A percentile compares a stretch with the other conserved stretches of the same genome.
phyloP scores from a whole-genome alignment of 164 flowering plant genomes.

The Buxus sempervirens region DNA sequence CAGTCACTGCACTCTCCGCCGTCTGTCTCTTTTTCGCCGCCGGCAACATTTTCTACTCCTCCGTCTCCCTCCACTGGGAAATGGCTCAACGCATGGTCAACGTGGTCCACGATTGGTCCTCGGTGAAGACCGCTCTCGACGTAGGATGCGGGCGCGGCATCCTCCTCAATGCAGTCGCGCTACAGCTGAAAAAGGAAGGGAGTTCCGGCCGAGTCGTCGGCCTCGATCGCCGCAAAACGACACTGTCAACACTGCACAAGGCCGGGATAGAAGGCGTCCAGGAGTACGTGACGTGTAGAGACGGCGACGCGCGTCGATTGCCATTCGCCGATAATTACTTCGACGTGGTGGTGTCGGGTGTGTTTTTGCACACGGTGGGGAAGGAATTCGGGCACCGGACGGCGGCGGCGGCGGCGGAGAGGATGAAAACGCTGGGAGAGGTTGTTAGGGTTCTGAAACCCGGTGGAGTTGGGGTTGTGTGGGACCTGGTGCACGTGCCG shows the following conservation, averaged over 20 bases:
- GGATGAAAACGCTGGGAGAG: conserved; percentile 75
- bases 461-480: conserved; percentile 87
- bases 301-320: conserved; percentile 75
- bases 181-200: conserved; percentile 84
- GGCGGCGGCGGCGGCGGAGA: conserved; percentile 83
- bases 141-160: conserved; percentile 93
- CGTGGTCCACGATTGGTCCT: conserved; percentile 75
- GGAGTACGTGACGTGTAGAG: conserved; percentile 86
- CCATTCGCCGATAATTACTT: conserved; percentile 81
- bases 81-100: conserved; percentile 80
- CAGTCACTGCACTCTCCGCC: conserved; percentile 71
- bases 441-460: conserved; percentile 81
- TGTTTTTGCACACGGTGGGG: conserved; percentile 76
- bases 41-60: conserved; percentile 73
- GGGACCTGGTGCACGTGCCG: conserved; percentile 88
- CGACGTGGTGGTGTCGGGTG: conserved; percentile 88
- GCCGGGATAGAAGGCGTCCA: conserved; percentile 80
- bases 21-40: conserved; percentile 78
- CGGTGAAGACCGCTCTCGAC: conserved; percentile 76
- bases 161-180: conserved; percentile 82
- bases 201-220: conserved; percentile 94
- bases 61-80: conserved; percentile 67
- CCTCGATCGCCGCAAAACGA: conserved; percentile 45
- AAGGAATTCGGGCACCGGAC: conserved; percentile 72
- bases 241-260: conserved; percentile 55